Conservation (phyloP, 2,329 filamentous ascomycete species). For the Cercospora zeae-maydis region DNA sequence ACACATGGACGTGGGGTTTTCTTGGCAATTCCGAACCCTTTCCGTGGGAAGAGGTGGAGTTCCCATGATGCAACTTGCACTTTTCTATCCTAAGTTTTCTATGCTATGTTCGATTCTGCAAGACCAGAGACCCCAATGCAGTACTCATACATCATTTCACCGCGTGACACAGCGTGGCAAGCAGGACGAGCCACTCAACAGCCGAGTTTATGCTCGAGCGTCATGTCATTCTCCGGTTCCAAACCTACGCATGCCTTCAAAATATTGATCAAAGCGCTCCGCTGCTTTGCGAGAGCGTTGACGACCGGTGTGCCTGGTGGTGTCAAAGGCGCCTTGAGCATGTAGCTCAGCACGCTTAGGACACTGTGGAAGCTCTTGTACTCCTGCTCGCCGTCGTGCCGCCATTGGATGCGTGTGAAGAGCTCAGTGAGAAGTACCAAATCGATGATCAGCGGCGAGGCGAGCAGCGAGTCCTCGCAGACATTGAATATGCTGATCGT, state of each 20-base stretch:
- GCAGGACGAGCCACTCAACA: background rate
- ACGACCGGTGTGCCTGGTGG: slow-evolving; percentile 92
- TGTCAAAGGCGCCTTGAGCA: slow-evolving; percentile 93
- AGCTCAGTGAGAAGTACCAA: slow-evolving; percentile 89
- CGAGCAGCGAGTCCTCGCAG: slow-evolving; percentile 95
- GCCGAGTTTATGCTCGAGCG: slow-evolving; percentile 88
- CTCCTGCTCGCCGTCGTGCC: slow-evolving; percentile 56
- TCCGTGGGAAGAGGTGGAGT: background rate
- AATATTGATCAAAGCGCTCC: slow-evolving; percentile 91
- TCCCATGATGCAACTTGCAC: background rate
- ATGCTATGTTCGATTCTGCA: background rate
- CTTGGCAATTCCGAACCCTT: background rate
- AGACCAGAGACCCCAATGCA: background rate
- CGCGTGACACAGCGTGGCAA: background rate
- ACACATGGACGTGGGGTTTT: background rate
- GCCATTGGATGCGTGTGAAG: slow-evolving; percentile 98
- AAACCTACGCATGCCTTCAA: slow-evolving; percentile 96
- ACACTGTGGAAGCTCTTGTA: slow-evolving; percentile 97
- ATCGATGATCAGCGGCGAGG: slow-evolving; percentile 95
- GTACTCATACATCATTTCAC: background rate
- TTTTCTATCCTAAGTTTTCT: background rate
- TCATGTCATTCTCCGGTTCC: slow-evolving; percentile 98
- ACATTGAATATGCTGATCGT: slow-evolving; percentile 98
- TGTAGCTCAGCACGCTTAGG: slow-evolving; percentile 95
- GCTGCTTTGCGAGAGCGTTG: slow-evolving; percentile 94